Evolutionary conservation across 1,284 basidiomycete species (phyloP).

Genomic region (Stereum hirsutum): DNA sequence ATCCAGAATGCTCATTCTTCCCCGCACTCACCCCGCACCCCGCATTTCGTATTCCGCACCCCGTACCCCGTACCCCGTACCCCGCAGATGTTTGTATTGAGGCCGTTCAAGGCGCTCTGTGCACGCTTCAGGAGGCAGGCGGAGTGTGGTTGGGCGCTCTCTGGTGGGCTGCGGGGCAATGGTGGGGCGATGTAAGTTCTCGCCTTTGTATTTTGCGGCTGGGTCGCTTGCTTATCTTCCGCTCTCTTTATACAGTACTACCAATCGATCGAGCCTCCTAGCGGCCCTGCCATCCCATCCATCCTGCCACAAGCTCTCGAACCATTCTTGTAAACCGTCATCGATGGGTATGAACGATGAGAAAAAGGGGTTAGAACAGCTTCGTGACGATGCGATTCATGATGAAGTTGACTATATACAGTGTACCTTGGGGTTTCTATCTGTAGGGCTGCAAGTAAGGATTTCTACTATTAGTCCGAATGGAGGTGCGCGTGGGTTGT

Average conservation of each 20-base stretch:
- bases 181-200: conserved; percentile 47
- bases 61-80: neutral
- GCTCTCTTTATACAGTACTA: conserved; percentile 33
- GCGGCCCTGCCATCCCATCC: conserved; percentile 37
- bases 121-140: conserved; percentile 47
- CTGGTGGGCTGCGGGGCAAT: conserved; percentile 58
- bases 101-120: conserved; percentile 48
- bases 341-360: too few relatives aligned
- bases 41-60: neutral
- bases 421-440: too few relatives aligned
- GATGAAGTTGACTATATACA: too few relatives aligned
- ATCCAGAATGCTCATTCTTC: too few relatives aligned
- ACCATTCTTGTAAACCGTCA: conserved; percentile 48
- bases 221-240: neutral
- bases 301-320: conserved; percentile 48
- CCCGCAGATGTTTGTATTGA: conserved; percentile 31
- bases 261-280: conserved; percentile 56
- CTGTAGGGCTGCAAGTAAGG: too few relatives aligned
- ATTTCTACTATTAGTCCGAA: too few relatives aligned
- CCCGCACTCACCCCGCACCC: too few relatives aligned
- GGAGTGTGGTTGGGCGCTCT: conserved; percentile 48
- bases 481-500: too few relatives aligned
- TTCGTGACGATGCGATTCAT: too few relatives aligned
- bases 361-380: too few relatives aligned
- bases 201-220: neutral